A percentile compares a stretch with the other conserved stretches of the same genome.
Evolutionary conservation across 2,329 filamentous ascomycete species (phyloP).

Genomic region (Hymenotorrendiella dingleyae): DNA sequence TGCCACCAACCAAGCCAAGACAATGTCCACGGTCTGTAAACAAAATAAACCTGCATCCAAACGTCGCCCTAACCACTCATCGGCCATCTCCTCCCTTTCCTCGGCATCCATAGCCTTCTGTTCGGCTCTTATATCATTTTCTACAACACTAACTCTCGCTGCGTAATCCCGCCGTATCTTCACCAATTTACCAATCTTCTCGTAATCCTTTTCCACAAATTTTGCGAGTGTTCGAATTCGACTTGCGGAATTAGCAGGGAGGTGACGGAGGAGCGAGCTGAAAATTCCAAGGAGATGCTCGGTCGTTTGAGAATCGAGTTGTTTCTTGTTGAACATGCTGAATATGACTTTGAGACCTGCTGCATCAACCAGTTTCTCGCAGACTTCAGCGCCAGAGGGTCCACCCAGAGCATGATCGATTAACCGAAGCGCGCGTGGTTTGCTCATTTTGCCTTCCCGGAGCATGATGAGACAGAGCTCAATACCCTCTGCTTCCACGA

Average conservation of each 20-base stretch:
- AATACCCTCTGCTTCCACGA: constrained; percentile 84
- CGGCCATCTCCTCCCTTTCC: constrained; percentile 54
- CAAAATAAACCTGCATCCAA: constrained; percentile 82
- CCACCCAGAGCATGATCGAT: constrained; percentile 76
- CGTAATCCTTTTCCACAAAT: constrained; percentile 92
- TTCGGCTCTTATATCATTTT: constrained; percentile 55
- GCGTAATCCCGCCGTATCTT: constrained; percentile 67
- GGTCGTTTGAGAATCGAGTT: constrained; percentile 54
- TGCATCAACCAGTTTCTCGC: constrained; percentile 70
- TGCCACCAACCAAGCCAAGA: constrained; percentile 84
- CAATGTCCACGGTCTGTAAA: constrained; percentile 75
- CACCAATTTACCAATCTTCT: constrained; percentile 71
- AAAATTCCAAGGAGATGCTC: constrained; percentile 86
- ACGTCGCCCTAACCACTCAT: constrained; percentile 68
- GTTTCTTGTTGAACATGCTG: constrained; percentile 78
- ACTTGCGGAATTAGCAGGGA: constrained; percentile 71
- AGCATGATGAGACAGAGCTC: constrained; percentile 91
- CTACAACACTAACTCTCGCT: constrained; percentile 54
- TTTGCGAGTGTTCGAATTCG: constrained; percentile 85
- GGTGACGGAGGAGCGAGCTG: constrained; percentile 68
- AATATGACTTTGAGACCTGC: constrained; percentile 83
- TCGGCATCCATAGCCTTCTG: constrained; percentile 48
- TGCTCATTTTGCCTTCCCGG: constrained; percentile 79
- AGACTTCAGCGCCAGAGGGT: constrained; percentile 53
- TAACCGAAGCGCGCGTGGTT: constrained; percentile 68